Evolutionary conservation across 495 filamentous ascomycete species (phyloP), one percentile per base, ranked within the genome.

Genomic region (Podospora comata): DNA sequence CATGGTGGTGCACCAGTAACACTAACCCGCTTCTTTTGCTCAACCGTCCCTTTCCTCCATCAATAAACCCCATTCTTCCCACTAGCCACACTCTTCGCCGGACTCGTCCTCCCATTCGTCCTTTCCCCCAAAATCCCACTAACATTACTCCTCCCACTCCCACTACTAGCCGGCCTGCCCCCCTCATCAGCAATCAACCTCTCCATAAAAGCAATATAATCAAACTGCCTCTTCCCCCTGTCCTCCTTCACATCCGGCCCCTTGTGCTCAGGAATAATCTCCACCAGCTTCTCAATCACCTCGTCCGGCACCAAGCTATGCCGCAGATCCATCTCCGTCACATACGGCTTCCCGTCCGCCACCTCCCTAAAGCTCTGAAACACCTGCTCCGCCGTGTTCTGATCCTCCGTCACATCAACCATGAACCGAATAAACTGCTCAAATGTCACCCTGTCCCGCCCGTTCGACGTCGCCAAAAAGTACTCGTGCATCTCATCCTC

Each of bases 341-440:
- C 95, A 77, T 97, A 99, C 18, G 95, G 93, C 82, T 98, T 99
- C 58, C 96, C 96, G 83, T 99, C 95, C 15, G 95, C 95, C 28
- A 99, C 95, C 79, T 98, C 95, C 65, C 88, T 87, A 85, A 99
- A 99, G 75, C 88, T 92, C 79, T 98, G 95, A 79, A 93, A 97
- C 0, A 98, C 96, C 75, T 99, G 95, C 79, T 97, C 95, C 23
- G 95, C 96, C 19, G 93, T 96, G 73, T 98, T 97, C 78, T 99
- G 95, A 74, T 99, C 95, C 78, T 99, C 95, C 0, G 96, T 98
- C 54, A 97, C 94, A 72, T 93, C 92, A 7, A 99, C 95, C 95
- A 99, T 99, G 81, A 98, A 99, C 26, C 91, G 86, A 78, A 99
- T 99, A 76, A 99, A 99, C 78, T 97, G 96, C 80, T 99, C 95